Evolutionary conservation across 1,284 basidiomycete species (phyloP).

Genomic region (Malassezia globosa): DNA sequence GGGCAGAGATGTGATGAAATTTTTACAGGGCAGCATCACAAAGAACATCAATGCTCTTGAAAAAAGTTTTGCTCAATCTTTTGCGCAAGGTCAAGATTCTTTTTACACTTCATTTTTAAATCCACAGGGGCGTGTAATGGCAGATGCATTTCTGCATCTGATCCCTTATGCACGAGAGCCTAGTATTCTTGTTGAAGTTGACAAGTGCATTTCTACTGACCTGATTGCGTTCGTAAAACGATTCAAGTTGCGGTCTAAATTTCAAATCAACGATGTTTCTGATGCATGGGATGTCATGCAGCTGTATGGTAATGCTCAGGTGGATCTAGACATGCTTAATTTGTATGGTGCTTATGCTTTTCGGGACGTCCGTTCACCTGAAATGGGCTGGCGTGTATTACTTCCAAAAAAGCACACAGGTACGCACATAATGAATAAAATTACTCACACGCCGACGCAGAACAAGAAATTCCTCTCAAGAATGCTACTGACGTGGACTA

Average conservation of each 20-base stretch:
- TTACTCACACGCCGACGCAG: no score
- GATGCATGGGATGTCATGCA: slow-evolving; percentile 68
- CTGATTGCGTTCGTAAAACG: slow-evolving; percentile 63
- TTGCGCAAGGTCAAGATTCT: slow-evolving; percentile 49
- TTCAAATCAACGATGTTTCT: slow-evolving; percentile 63
- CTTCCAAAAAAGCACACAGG: slow-evolving; percentile 1
- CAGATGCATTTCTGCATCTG: slow-evolving; percentile 73
- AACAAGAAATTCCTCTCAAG: no score
- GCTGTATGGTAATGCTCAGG: slow-evolving; percentile 56
- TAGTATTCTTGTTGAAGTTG: slow-evolving; percentile 65
- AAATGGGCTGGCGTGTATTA: slow-evolving; percentile 31
- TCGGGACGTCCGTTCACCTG: slow-evolving; percentile 24
- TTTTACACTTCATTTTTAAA: slow-evolving; percentile 73
- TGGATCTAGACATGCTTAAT: not conserved
- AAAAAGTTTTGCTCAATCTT: not conserved
- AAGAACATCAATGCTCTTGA: slow-evolving; percentile 49
- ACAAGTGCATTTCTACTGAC: slow-evolving; percentile 51
- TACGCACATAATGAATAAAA: no score
- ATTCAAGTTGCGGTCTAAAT: slow-evolving; percentile 78
- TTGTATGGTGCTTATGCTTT: not conserved
- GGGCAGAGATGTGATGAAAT: slow-evolving; percentile 70
- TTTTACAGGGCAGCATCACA: slow-evolving; percentile 75
- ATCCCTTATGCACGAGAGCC: slow-evolving; percentile 16
- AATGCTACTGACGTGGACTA: slow-evolving; percentile 50
- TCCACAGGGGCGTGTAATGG: slow-evolving; percentile 78